Conservation (phyloP, 2,329 filamentous ascomycete species). For the Kalaharituber pfeilii region DNA sequence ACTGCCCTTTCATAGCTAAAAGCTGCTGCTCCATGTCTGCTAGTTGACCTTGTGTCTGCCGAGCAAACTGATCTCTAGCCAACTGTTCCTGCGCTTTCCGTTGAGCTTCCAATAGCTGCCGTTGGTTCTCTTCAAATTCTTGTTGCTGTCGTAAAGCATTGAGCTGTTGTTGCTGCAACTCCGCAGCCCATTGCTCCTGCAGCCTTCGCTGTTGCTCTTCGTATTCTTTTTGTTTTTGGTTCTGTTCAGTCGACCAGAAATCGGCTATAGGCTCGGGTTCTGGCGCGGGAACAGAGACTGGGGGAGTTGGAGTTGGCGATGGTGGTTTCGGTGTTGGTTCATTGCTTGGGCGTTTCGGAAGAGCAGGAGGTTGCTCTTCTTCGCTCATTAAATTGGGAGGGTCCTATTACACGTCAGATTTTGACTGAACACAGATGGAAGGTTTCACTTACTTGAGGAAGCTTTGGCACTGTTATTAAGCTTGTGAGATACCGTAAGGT, state of each 20-base stretch:
- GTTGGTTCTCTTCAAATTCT: constrained; percentile 94
- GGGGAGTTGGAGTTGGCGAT: constrained; percentile 31
- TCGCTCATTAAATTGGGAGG: constrained; percentile 76
- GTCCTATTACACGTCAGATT: constrained; percentile 32
- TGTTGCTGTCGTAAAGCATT: constrained; percentile 69
- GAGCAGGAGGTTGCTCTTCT: constrained; percentile 63
- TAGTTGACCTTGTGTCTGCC: constrained; percentile 88
- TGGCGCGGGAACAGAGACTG: constrained; percentile 32
- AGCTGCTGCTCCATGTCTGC: constrained; percentile 93
- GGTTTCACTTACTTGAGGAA: constrained; percentile 46
- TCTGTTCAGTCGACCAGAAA: constrained; percentile 80
- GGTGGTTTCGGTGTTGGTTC: constrained; percentile 51
- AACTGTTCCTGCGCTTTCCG: constrained; percentile 79
- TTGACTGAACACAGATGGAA: neutral
- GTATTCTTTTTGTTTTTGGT: constrained; percentile 84
- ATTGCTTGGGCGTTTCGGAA: constrained; percentile 56
- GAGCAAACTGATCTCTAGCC: constrained; percentile 70
- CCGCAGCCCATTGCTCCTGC: constrained; percentile 69
- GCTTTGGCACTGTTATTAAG: constrained; percentile 85
- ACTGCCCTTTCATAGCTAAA: constrained; percentile 80
- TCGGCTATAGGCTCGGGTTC: constrained; percentile 93
- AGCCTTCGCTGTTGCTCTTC: constrained; percentile 83
- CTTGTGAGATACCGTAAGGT: constrained; percentile 93
- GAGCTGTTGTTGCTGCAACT: constrained; percentile 64
- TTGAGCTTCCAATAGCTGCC: constrained; percentile 72